Percentiles rank a stretch among this genome's conserved stretches.
These are phyloP conservation scores for Lachnellula arida DNA, from an alignment of 2,329 filamentous ascomycete genomes.

Conservation along the genomic window DNA sequence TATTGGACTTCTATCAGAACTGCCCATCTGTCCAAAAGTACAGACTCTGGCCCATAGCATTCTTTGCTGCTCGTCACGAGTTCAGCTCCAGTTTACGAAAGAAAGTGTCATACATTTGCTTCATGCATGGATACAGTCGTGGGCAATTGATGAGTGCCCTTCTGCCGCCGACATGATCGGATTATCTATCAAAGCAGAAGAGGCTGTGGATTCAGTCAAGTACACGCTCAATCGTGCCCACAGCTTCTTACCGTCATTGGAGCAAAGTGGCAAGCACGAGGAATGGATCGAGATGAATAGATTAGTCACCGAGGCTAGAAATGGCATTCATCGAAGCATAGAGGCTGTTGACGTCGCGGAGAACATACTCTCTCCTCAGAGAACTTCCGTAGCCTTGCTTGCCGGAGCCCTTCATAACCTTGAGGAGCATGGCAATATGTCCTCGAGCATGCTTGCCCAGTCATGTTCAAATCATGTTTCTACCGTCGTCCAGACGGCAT, in stretches of 20 bases:
- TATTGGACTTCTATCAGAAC: slow-evolving; percentile 13
- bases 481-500: background rate
- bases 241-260: background rate
- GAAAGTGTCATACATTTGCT: slow-evolving; percentile 12
- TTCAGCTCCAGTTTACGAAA: slow-evolving; percentile 16
- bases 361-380: background rate
- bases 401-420: slow-evolving; percentile 11
- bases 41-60: slow-evolving; percentile 17
- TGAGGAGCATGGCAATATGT: background rate
- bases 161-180: background rate
- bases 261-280: background rate
- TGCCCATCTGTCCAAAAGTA: slow-evolving; percentile 13
- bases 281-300: background rate
- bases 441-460: slow-evolving; percentile 1
- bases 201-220: background rate
- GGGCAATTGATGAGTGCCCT: slow-evolving; percentile 2
- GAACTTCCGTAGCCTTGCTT: slow-evolving; percentile 12
- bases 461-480: slow-evolving; percentile 5
- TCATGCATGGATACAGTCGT: slow-evolving; percentile 13
- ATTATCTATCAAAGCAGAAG: background rate
- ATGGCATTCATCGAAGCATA: background rate
- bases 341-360: slow-evolving; percentile 3
- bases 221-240: background rate
- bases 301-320: background rate
- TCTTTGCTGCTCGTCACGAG: slow-evolving; percentile 14